A percentile compares a stretch with the other conserved stretches of the same genome.
Evolutionary conservation across 257 asterid genomes (phyloP).

Genomic region (Gentiana dahurica): DNA sequence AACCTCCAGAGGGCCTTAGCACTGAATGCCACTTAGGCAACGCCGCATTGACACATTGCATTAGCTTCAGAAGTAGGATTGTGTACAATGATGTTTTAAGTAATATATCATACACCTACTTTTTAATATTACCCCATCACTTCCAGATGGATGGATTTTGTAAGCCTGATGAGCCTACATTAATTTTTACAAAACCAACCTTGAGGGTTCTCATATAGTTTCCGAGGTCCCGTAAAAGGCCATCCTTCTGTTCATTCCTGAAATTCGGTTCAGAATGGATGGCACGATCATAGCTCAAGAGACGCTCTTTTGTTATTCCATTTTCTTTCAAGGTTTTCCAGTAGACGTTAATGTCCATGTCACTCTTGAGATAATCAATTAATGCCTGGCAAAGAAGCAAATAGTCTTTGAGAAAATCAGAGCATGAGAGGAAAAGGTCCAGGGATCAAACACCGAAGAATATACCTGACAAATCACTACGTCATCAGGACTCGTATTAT

Average conservation of each 20-base stretch:
- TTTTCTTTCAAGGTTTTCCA: slow-evolving; percentile 94
- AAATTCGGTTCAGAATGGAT: slow-evolving; percentile 85
- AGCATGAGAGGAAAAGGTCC: not conserved
- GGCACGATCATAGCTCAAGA: slow-evolving; percentile 94
- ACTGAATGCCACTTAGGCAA: no score
- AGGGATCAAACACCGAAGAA: not conserved
- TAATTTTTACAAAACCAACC: slow-evolving; percentile 27
- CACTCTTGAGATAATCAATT: slow-evolving; percentile 71
- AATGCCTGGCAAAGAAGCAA: slow-evolving; percentile 52
- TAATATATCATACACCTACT: no score
- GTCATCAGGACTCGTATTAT: slow-evolving; percentile 99
- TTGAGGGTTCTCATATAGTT: slow-evolving; percentile 88
- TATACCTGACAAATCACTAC: slow-evolving; percentile 95
- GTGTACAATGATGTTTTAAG: no score
- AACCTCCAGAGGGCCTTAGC: no score
- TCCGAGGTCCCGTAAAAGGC: slow-evolving; percentile 90
- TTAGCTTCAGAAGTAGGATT: no score
- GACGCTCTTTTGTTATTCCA: slow-evolving; percentile 97
- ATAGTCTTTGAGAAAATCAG: slow-evolving; percentile 1
- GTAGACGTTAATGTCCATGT: slow-evolving; percentile 67
- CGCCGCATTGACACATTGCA: no score
- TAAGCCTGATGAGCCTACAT: no score
- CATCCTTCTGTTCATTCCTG: slow-evolving; percentile 70
- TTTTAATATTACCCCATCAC: no score
- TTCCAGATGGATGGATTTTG: no score